Percentiles rank a stretch among this genome's conserved stretches.
Conservation (phyloP, 78 protist genomes). For the Reticulomyxa filosa region DNA sequence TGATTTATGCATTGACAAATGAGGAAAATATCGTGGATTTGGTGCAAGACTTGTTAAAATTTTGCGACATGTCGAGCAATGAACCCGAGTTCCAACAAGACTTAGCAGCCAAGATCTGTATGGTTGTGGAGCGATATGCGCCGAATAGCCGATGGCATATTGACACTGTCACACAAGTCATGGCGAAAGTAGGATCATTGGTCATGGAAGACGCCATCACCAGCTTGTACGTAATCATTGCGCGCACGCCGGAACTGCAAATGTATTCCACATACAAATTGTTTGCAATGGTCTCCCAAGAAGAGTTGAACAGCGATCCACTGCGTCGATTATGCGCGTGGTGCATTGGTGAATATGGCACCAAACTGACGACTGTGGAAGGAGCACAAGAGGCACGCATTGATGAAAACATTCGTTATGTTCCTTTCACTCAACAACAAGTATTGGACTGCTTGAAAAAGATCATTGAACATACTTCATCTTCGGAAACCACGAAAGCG, state of each 20-base stretch:
- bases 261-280: not conserved
- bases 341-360: slow-evolving; percentile 84
- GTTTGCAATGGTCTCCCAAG: not conserved
- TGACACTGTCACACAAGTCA: slow-evolving; percentile 59
- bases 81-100: slow-evolving; percentile 43
- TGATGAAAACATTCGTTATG: too few relatives aligned
- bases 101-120: slow-evolving; percentile 38
- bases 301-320: not conserved
- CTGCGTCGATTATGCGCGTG: not conserved
- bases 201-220: slow-evolving; percentile 12
- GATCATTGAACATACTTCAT: too few relatives aligned
- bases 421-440: too few relatives aligned
- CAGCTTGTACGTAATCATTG: not conserved
- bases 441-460: too few relatives aligned
- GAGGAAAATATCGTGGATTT: slow-evolving; percentile 37
- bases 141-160: slow-evolving; percentile 77
- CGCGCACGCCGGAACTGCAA: not conserved
- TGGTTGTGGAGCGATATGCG: slow-evolving; percentile 50
- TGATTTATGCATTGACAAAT: slow-evolving; percentile 71
- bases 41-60: slow-evolving; percentile 44
- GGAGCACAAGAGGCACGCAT: too few relatives aligned
- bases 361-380: too few relatives aligned
- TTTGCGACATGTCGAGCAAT: not conserved
- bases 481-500: slow-evolving; percentile 32
- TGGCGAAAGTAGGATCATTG: slow-evolving; percentile 19